Conservation (phyloP, 345 rosid species). For the Arabidopsis thaliana region TAIR10.1 NC_003071.7:797001-797500, state of each 20-base stretch:
- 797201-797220: slow-evolving; percentile 92
- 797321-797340: slow-evolving; percentile 94
- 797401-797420: neutral
- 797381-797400: neutral
- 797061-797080: slow-evolving; percentile 61
- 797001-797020: slow-evolving; percentile 44
- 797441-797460: neutral
- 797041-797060: slow-evolving; percentile 31
- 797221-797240: slow-evolving; percentile 82
- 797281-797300: slow-evolving; percentile 86
- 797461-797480: neutral
- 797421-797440: neutral
- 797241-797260: slow-evolving; percentile 98
- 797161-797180: slow-evolving; percentile 82
- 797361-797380: slow-evolving; percentile 70
- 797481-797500: too few relatives aligned
- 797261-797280: slow-evolving; percentile 81
- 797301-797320: slow-evolving; percentile 90
- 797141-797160: slow-evolving; percentile 80
- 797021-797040: slow-evolving; percentile 40
- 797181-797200: slow-evolving; percentile 94
- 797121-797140: slow-evolving; percentile 70
- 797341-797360: slow-evolving; percentile 92
- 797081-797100: slow-evolving; percentile 70
- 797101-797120: slow-evolving; percentile 86